Evolutionary conservation across 2,329 filamentous ascomycete species (phyloP).

Genomic region (Rasamsonia emersonii): DNA sequence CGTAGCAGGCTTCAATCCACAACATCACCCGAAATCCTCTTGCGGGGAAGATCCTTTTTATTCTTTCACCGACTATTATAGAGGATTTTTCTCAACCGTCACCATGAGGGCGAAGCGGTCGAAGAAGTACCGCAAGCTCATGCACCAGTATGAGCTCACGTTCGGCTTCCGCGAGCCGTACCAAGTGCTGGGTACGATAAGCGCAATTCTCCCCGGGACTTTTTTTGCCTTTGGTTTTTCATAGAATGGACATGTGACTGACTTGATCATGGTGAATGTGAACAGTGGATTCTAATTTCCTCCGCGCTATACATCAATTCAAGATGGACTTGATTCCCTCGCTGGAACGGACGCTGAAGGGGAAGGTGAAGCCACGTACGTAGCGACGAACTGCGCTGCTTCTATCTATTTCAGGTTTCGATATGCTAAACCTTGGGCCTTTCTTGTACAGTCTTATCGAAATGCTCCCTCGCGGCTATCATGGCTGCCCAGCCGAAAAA

Average conservation of each 20-base stretch:
- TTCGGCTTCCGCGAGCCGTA: slow-evolving; percentile 93
- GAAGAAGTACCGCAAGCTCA: slow-evolving; percentile 79
- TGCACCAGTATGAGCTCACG: slow-evolving; percentile 79
- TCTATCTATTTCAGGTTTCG: slow-evolving; percentile 1
- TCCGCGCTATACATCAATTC: slow-evolving; percentile 70
- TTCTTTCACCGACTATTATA: neutral
- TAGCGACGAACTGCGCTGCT: slow-evolving; percentile 9
- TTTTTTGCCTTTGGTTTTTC: too few relatives aligned
- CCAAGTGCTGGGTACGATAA: slow-evolving; percentile 60
- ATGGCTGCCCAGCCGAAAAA: slow-evolving; percentile 31
- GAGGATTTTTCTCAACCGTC: slow-evolving; percentile 7
- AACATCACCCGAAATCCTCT: slow-evolving; percentile 1
- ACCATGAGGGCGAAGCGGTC: slow-evolving; percentile 60
- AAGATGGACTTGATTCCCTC: slow-evolving; percentile 80
- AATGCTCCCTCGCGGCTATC: slow-evolving; percentile 43
- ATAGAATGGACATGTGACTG: too few relatives aligned
- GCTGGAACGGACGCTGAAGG: slow-evolving; percentile 75
- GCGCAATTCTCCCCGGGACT: too few relatives aligned
- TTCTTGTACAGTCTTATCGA: slow-evolving; percentile 62
- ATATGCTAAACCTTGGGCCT: slow-evolving; percentile 17
- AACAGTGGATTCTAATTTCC: slow-evolving; percentile 72
- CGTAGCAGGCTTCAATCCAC: slow-evolving; percentile 8
- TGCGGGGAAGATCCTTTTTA: neutral
- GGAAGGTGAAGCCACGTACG: slow-evolving; percentile 72
- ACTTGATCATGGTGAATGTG: too few relatives aligned